A percentile compares a stretch with the other conserved stretches of the same genome.
phyloP scores from a whole-genome alignment of 345 rosid genomes.

The Pseudoturritis turrita region DNA sequence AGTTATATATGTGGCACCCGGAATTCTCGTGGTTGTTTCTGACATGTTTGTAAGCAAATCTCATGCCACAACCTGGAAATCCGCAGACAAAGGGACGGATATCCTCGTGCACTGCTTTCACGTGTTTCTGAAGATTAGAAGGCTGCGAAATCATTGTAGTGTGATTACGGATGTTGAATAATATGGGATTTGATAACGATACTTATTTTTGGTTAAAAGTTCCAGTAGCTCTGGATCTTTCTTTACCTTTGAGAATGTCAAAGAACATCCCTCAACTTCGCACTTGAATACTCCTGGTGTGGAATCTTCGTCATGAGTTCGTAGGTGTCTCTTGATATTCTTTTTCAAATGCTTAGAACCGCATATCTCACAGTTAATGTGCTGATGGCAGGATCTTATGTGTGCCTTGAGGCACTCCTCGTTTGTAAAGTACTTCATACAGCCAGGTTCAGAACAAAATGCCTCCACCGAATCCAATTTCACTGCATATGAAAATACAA shows the following conservation, averaged over 20 bases:
- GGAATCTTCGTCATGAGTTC: constrained; percentile 47
- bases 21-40: constrained; percentile 73
- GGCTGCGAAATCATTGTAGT: constrained; percentile 35
- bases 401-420: constrained; percentile 67
- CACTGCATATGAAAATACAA: constrained; percentile 39
- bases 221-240: not conserved
- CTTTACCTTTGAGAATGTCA: constrained; percentile 62
- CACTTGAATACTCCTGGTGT: constrained; percentile 45
- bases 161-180: not conserved
- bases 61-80: constrained; percentile 57
- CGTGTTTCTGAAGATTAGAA: constrained; percentile 62
- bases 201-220: not conserved
- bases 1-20: constrained; percentile 44
- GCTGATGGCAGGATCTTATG: constrained; percentile 54
- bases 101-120: constrained; percentile 69
- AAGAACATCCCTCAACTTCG: constrained; percentile 52
- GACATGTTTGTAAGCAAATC: constrained; percentile 75
- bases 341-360: constrained; percentile 59
- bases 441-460: constrained; percentile 65
- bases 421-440: constrained; percentile 73
- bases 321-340: constrained; percentile 75
- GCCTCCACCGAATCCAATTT: constrained; percentile 68
- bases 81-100: constrained; percentile 51
- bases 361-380: constrained; percentile 57
- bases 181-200: no score